A percentile compares a stretch with the other conserved stretches of the same genome.
These are phyloP conservation scores for Cupressus sempervirens DNA, from an alignment of 75 land plant species.

Conservation along the genomic window DNA sequence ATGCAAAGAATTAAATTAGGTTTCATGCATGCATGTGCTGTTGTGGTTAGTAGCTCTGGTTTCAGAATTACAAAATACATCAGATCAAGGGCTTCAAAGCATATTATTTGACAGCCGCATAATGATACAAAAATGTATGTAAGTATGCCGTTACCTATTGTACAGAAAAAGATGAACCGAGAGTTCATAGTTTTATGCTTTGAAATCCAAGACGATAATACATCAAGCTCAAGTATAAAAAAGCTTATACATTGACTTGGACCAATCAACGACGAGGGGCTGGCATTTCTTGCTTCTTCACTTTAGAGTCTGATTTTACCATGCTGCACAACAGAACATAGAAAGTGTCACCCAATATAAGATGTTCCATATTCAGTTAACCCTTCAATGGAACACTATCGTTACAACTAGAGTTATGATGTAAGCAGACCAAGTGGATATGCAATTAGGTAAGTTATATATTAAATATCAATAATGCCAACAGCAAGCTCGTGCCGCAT, in stretches of 20 bases:
- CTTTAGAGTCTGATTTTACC: conserved; percentile 55
- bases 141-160: neutral
- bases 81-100: neutral
- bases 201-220: neutral
- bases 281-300: conserved; percentile 88
- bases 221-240: neutral
- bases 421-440: neutral
- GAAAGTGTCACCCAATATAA: neutral
- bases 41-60: neutral
- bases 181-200: neutral
- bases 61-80: neutral
- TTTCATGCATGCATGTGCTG: neutral
- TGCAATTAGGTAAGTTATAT: neutral
- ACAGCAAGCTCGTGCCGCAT: neutral
- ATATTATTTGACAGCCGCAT: neutral
- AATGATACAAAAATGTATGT: neutral
- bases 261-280: conserved; percentile 71
- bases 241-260: neutral
- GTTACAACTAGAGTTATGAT: neutral
- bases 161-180: neutral
- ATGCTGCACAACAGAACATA: conserved; percentile 36
- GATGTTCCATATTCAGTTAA: neutral
- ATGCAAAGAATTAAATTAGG: neutral
- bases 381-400: conserved; percentile 3
- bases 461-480: neutral